phyloP scores from a whole-genome alignment of 371 early-diverging fungal genomes.

The Rhizopus arrhizus region DNA sequence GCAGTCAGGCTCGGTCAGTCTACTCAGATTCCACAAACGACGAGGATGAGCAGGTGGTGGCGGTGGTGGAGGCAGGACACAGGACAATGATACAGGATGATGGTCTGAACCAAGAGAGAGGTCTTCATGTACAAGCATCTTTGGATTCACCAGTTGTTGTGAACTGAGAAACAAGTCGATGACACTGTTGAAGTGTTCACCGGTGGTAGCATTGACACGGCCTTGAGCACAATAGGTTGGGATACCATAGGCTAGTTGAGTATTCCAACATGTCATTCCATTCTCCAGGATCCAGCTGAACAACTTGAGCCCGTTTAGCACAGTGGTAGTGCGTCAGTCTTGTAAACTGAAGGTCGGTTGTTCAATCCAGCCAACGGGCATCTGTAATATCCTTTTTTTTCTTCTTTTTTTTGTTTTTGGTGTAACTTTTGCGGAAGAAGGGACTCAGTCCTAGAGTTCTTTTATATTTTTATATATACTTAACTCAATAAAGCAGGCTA shows the following conservation, averaged over 20 bases:
- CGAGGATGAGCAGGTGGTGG: conserved; percentile 5
- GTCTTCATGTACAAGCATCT: not conserved
- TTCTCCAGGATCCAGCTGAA: not conserved
- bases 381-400: not conserved
- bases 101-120: conserved; percentile 4
- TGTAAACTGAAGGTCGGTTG: conserved; percentile 57
- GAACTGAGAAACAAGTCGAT: conserved; percentile 8
- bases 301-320: conserved; percentile 36
- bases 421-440: no score
- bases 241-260: not conserved
- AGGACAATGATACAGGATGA: conserved; percentile 2
- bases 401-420: no score
- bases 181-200: not conserved
- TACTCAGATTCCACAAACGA: conserved; percentile 8
- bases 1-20: conserved; percentile 4
- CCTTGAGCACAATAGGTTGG: not conserved
- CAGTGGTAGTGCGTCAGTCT: conserved; percentile 60
- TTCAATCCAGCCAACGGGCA: conserved; percentile 51
- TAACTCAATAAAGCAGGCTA: no score
- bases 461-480: no score
- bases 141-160: not conserved
- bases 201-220: not conserved
- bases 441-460: no score
- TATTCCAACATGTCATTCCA: not conserved
- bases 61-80: not conserved